Evolutionary conservation across 306 rosid species (phyloP), one percentile per base, ranked within the genome.

Genomic region (Begonia peltatifolia): DNA sequence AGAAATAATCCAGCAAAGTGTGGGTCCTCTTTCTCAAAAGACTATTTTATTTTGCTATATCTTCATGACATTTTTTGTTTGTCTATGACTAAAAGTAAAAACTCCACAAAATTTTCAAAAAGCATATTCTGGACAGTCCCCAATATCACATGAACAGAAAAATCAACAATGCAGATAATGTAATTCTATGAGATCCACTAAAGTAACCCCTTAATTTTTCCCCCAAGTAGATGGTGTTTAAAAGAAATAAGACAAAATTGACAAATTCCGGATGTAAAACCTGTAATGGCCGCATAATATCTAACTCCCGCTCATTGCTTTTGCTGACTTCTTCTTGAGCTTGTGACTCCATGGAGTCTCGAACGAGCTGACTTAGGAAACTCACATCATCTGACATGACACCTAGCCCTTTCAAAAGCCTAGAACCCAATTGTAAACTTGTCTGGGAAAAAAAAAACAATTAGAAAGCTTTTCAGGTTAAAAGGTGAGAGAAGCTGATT

Each of bases 371-470:
- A 55, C 96, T 78, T 63, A 92, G 79, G 72, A 83, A 92, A 69
- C 67, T 65, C 61, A 92, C 99, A 67, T 92, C 96, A 52, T 92
- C 99, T 5, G 99, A 92, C 99, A 83, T 92, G 66, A 83, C 78
- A 22, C 99, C 99, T 9, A 92, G 78, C 72, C 99, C 96, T 75
- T 70, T 81, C 75, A 92, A 70, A 77, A 92, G 86, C 82, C 79
- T 92, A 53, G 99, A 92, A 59, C 99, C 99, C 63, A 92, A 77
- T 68, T 86, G 94, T 62, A 92, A 73, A 77, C 99, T 86, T 50
- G 87, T 86, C 99, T 92, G 93, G 58, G 66, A 68, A 63, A 42
- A 54, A 50, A 59, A 25, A 52, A 53, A 53, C 64, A 46, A 57
- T 54, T 63, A 14, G 54, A 63, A 42, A 42, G 43, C 47, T 58